Evolutionary conservation across 202 grass and related monocot species (phyloP).

Genomic region (Elaeis oleifera): DNA sequence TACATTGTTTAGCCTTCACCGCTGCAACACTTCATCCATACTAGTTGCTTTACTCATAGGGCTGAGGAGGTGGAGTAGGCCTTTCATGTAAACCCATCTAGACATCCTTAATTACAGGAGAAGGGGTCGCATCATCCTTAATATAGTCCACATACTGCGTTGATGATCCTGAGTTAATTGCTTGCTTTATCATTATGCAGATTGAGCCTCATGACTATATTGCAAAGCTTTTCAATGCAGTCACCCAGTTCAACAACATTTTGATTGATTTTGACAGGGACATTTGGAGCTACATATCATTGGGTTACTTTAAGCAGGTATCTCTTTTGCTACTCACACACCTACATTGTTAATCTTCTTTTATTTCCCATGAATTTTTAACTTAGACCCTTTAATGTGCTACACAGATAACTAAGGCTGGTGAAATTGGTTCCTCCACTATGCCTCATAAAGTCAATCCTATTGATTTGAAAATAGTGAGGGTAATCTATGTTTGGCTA

Average conservation of each 20-base stretch:
- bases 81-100: too few species aligned
- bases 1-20: too few species aligned
- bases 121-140: too few species aligned
- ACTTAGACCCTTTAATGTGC: constrained; percentile 8
- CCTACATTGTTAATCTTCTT: too few species aligned
- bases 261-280: constrained; percentile 84
- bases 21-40: too few species aligned
- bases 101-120: too few species aligned
- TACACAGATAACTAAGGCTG: constrained; percentile 69
- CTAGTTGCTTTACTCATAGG: too few species aligned
- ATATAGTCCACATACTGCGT: too few species aligned
- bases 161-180: background rate
- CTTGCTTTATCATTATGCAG: constrained; percentile 31
- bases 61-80: too few species aligned
- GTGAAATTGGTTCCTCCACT: constrained; percentile 90
- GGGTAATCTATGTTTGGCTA: constrained; percentile 54
- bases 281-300: constrained; percentile 85
- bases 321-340: too few species aligned
- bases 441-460: constrained; percentile 99
- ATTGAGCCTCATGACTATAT: constrained; percentile 97
- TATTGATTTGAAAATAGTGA: constrained; percentile 98
- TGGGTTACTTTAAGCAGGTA: constrained; percentile 97
- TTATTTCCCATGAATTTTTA: too few species aligned
- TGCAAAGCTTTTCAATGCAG: constrained; percentile 74
- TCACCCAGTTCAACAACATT: constrained; percentile 82